phyloP scores from a whole-genome alignment of 1,284 basidiomycete species.

The Inonotus hispidus region DNA sequence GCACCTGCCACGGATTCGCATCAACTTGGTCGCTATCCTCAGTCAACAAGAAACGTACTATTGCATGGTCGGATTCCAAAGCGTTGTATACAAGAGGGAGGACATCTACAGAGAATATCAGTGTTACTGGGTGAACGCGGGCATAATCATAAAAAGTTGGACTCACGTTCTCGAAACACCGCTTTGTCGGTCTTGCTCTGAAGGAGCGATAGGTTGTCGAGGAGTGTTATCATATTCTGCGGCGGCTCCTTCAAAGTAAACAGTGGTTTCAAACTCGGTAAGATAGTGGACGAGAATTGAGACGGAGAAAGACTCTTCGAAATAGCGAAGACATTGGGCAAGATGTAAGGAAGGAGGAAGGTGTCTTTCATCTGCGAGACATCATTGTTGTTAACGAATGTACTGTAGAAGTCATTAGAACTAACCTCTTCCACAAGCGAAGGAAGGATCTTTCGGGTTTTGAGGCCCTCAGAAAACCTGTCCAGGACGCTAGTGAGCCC shows the following conservation, averaged over 20 bases:
- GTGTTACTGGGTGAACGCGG: neutral
- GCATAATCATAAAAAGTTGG: constrained; percentile 7
- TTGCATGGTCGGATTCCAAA: constrained; percentile 85
- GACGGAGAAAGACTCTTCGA: constrained; percentile 69
- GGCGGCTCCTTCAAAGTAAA: constrained; percentile 94
- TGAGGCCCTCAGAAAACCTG: constrained; percentile 83
- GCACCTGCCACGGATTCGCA: constrained; percentile 48
- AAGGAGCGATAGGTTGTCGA: constrained; percentile 86
- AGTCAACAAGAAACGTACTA: constrained; percentile 38
- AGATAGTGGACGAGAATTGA: constrained; percentile 79
- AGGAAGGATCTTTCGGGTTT: constrained; percentile 89
- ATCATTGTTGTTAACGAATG: neutral
- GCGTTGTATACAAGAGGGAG: constrained; percentile 94
- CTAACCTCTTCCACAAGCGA: constrained; percentile 87
- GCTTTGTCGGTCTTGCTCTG: constrained; percentile 86
- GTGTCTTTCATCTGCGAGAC: constrained; percentile 84
- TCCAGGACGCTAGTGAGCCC: constrained; percentile 81
- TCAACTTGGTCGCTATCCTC: constrained; percentile 12
- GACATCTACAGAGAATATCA: constrained; percentile 54
- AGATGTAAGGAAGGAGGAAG: constrained; percentile 87
- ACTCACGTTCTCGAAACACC: constrained; percentile 84
- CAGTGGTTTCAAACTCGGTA: constrained; percentile 87
- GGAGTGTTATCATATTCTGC: constrained; percentile 89
- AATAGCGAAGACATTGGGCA: constrained; percentile 98
- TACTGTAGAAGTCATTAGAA: constrained; percentile 8